These are phyloP conservation scores for Aspergillus sp. DNA, from an alignment of 2,329 filamentous ascomycete species.

Conservation along the genomic window DNA sequence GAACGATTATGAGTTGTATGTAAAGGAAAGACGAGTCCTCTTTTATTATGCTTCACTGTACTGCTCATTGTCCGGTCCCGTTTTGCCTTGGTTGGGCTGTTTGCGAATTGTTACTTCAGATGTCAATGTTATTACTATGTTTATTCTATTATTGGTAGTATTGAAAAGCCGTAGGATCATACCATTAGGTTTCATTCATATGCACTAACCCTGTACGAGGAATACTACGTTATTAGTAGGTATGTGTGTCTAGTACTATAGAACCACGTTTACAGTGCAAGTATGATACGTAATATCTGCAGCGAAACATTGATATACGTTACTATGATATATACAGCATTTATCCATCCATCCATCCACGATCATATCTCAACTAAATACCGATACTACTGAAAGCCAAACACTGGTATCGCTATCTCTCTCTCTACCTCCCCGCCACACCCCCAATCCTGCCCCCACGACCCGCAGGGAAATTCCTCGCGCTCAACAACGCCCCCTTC, in stretches of 20 bases:
- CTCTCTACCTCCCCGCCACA: slow-evolving; percentile 11
- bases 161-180: neutral
- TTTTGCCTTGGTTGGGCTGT: neutral
- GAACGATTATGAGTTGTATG: slow-evolving; percentile 16
- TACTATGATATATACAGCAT: too few relatives aligned
- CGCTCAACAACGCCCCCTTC: slow-evolving; percentile 64
- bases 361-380: too few relatives aligned
- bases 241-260: too few relatives aligned
- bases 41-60: slow-evolving; percentile 6
- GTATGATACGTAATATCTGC: too few relatives aligned
- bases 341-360: too few relatives aligned
- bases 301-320: too few relatives aligned
- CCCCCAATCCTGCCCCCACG: slow-evolving; percentile 30
- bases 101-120: slow-evolving; percentile 13
- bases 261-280: too few relatives aligned
- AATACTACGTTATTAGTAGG: too few relatives aligned
- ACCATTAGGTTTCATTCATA: too few relatives aligned
- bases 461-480: slow-evolving; percentile 59
- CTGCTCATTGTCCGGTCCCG: neutral
- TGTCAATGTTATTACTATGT: slow-evolving; percentile 22
- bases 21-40: slow-evolving; percentile 6
- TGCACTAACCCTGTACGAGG: too few relatives aligned
- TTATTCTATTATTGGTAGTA: slow-evolving; percentile 4
- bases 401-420: too few relatives aligned
- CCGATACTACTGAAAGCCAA: too few relatives aligned